Conservation (phyloP, 495 filamentous ascomycete genomes). For the Daldinia caldariorum region DNA sequence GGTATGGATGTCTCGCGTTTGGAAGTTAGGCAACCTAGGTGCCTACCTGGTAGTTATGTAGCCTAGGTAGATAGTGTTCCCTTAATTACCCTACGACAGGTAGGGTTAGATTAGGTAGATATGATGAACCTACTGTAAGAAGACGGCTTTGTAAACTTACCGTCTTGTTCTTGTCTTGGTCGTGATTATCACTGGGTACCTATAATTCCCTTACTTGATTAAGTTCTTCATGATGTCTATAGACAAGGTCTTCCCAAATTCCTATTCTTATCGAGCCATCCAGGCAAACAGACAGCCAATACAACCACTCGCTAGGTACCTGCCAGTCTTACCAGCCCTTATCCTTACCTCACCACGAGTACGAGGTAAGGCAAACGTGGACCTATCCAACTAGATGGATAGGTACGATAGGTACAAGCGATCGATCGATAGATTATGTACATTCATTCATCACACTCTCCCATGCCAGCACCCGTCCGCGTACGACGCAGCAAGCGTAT, state of each 20-base stretch:
- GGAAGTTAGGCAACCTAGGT: background rate
- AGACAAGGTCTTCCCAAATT: background rate
- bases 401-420: background rate
- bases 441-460: background rate
- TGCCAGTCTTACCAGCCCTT: background rate
- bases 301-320: background rate
- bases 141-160: background rate
- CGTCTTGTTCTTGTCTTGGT: background rate
- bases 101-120: conserved; percentile 2
- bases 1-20: background rate
- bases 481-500: background rate
- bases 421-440: background rate
- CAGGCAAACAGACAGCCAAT: background rate
- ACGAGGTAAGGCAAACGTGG: background rate
- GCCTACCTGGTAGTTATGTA: conserved; percentile 5
- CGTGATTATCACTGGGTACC: background rate
- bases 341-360: too few relatives aligned
- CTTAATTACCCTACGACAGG: background rate
- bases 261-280: background rate
- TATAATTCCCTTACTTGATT: too few relatives aligned
- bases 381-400: background rate
- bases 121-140: background rate
- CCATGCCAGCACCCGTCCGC: background rate
- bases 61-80: conserved; percentile 2
- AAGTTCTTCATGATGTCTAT: background rate